Evolutionary conservation across 208 protist species (phyloP).

Genomic region (Naegleria fowleri): DNA sequence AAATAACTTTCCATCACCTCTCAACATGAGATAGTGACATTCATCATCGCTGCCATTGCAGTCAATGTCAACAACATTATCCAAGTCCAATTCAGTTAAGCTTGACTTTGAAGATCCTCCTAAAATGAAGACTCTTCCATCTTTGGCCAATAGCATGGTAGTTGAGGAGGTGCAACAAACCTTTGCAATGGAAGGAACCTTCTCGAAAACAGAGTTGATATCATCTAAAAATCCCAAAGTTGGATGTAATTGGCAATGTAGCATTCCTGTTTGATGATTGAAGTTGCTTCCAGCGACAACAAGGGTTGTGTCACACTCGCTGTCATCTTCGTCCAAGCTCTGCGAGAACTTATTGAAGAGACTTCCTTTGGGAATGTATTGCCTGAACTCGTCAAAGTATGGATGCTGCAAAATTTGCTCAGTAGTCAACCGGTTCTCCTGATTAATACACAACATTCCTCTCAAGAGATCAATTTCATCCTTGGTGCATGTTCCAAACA

Average conservation of each 20-base stretch:
- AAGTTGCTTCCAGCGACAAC: neutral
- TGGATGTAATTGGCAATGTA: neutral
- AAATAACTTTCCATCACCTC: neutral
- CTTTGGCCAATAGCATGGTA: neutral
- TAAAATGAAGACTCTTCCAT: neutral
- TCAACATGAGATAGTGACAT: neutral
- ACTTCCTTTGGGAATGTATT: neutral
- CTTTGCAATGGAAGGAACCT: neutral
- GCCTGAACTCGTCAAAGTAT: neutral
- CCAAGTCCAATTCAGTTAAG: neutral
- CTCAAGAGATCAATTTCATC: neutral
- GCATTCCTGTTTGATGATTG: neutral
- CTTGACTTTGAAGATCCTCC: neutral
- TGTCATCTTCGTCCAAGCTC: neutral
- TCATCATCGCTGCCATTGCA: neutral
- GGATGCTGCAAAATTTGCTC: neutral
- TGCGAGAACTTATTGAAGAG: neutral
- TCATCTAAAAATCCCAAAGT: neutral
- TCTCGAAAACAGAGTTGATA: neutral
- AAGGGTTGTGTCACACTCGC: neutral
- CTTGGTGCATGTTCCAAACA: neutral
- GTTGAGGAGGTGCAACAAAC: neutral
- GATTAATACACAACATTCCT: neutral
- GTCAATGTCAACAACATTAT: neutral
- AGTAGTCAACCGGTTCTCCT: neutral